Evolutionary conservation across 2,329 filamentous ascomycete species (phyloP).

Genomic region (Ceratocystis variospora): DNA sequence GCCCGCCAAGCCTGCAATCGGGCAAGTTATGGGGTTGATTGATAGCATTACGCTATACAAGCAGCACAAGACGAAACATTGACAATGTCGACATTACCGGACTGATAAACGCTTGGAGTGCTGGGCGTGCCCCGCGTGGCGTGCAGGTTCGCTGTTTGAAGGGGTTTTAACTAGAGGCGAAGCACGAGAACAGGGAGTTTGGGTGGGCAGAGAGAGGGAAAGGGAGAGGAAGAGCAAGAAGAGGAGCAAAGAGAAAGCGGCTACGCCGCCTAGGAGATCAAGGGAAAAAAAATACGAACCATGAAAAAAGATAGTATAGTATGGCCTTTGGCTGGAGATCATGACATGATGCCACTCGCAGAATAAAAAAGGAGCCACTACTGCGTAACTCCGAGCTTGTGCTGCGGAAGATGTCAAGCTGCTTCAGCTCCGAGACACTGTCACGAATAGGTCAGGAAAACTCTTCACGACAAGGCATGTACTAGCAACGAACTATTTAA

Average conservation of each 20-base stretch:
- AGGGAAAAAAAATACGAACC: not conserved
- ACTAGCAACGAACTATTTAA: too few relatives aligned
- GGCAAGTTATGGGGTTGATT: too few relatives aligned
- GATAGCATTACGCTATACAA: not conserved
- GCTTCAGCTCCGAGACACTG: too few relatives aligned
- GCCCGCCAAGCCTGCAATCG: too few relatives aligned
- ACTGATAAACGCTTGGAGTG: not conserved
- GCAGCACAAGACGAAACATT: conserved; percentile 2
- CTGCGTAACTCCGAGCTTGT: too few relatives aligned
- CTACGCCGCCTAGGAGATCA: not conserved
- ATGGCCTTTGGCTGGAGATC: not conserved
- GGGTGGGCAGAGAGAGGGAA: not conserved
- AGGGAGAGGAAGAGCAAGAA: not conserved
- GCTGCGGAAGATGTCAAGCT: too few relatives aligned
- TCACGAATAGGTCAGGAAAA: too few relatives aligned
- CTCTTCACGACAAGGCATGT: too few relatives aligned
- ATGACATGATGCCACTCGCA: not conserved
- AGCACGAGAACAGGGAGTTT: not conserved
- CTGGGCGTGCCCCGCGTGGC: not conserved
- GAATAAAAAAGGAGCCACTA: too few relatives aligned
- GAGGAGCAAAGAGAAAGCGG: not conserved
- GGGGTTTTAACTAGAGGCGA: not conserved
- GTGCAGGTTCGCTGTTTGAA: not conserved
- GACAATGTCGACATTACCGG: conserved; percentile 4
- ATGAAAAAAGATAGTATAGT: not conserved